Evolutionary conservation across 2,329 filamentous ascomycete genomes (phyloP).

Genomic region (Fusarium brachygibbosum): DNA sequence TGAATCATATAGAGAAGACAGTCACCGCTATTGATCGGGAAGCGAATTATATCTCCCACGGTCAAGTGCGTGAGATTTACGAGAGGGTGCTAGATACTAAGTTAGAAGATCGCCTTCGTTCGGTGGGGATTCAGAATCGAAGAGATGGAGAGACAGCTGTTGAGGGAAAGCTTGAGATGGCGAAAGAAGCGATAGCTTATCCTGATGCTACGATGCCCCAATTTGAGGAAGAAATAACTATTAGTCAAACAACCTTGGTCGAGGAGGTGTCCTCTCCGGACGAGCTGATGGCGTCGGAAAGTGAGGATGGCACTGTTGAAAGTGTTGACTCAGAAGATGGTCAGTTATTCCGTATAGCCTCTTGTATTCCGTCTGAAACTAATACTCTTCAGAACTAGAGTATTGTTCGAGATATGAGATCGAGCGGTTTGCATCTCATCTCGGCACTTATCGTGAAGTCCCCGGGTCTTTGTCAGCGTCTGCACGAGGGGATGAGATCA

Average conservation of each 20-base stretch:
- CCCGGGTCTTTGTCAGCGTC: rapidly evolving
- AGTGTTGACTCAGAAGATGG: neutral
- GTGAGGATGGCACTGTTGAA: neutral
- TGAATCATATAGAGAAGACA: neutral
- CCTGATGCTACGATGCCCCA: rapidly evolving
- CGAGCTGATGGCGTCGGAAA: neutral
- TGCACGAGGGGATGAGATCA: neutral
- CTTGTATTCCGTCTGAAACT: rapidly evolving
- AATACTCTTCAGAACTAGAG: neutral
- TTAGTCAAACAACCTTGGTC: too few relatives aligned
- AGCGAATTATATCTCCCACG: neutral
- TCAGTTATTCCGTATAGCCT: neutral
- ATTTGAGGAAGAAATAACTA: too few relatives aligned
- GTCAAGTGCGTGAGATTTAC: neutral
- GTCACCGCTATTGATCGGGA: neutral
- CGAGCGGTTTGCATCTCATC: neutral
- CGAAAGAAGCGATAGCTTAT: neutral
- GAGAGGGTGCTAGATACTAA: neutral
- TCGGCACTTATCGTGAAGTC: neutral
- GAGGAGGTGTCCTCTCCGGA: neutral
- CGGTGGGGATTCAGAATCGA: neutral
- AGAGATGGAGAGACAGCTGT: neutral
- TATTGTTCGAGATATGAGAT: neutral
- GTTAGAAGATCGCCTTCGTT: neutral
- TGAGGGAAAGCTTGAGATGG: neutral